phyloP scores from a whole-genome alignment of 331 rosid genomes.

The Rosa hybrid region DNA sequence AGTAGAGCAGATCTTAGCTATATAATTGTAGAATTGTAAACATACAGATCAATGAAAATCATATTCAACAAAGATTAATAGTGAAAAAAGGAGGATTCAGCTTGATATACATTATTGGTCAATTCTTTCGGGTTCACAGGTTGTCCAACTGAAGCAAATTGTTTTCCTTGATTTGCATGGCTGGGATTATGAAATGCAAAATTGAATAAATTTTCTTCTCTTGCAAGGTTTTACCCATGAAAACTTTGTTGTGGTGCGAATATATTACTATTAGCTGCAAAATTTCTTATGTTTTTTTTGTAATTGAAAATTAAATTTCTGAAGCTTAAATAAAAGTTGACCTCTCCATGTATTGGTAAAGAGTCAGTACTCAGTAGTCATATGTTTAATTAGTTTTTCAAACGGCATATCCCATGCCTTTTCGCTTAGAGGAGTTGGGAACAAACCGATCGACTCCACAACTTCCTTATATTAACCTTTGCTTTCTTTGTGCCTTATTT shows the following conservation, averaged over 20 bases:
- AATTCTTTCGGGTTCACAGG: neutral
- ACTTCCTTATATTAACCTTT: no score
- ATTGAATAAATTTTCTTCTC: no score
- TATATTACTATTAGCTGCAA: no score
- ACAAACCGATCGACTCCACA: neutral
- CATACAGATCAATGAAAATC: no score
- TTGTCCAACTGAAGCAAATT: neutral
- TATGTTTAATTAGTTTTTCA: neutral
- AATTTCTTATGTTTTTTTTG: no score
- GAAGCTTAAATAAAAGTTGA: neutral
- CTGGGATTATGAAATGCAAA: no score
- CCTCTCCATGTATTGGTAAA: neutral
- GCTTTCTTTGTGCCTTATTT: neutral
- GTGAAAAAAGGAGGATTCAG: neutral
- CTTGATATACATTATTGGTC: neutral
- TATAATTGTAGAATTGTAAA: no score
- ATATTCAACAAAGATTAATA: neutral
- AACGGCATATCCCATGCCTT: neutral
- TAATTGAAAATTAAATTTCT: no score
- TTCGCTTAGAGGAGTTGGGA: neutral
- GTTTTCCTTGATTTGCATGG: neutral
- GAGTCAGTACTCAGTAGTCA: neutral
- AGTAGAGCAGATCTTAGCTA: no score
- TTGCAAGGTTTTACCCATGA: no score
- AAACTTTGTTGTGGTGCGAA: no score